Evolutionary conservation across 192 early-diverging fungal species (phyloP), one percentile per base, ranked within the genome.

Genomic region (Mortierella antarctica): DNA sequence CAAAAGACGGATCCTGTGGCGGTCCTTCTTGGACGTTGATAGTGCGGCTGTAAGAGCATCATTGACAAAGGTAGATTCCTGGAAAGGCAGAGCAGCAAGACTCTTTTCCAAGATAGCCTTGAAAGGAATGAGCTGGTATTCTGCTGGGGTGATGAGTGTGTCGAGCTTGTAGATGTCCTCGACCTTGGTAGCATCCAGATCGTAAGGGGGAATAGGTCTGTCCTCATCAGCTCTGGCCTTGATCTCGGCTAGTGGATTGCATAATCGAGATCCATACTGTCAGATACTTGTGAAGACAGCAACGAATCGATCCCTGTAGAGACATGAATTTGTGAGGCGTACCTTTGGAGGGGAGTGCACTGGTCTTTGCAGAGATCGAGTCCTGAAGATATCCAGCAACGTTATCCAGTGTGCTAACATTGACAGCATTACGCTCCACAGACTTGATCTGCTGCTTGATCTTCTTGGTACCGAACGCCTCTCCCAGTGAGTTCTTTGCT

Each of bases 401-500:
- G 49, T 81, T 86, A 56, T 89, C 73, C 71, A 97, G 70, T 1
- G 84, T 78, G 45, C 89, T 88, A 64, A 92, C 91, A 41, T 95
- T 90, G 66, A 98, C 92, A 65, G 90, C 89, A 82, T 98, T 98
- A 74, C 93, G 92, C 76, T 96, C 96, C 62, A 89, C 83, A 18
- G 93, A 91, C 15, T 88, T 88, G 67, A 98, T 92, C 67, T 91
- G 86, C 62, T 96, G 88, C 67, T 93, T 91, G 57, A 88, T 83
- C 86, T 97, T 97, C 86, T 95, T 94, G 62, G 93, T 96, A 73
- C 97, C 97, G 78, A 99, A 99, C 17, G 93, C 90, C 76, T 96
- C 89, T 67, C 97, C 97, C 57, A 99, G 86, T 59, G 88, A 85
- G 71, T 92, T 94, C 60, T 95, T 86, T 17, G 94, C 94, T 57